Evolutionary conservation across 306 rosid genomes (phyloP).

Genomic region (Acacia acuminata): DNA sequence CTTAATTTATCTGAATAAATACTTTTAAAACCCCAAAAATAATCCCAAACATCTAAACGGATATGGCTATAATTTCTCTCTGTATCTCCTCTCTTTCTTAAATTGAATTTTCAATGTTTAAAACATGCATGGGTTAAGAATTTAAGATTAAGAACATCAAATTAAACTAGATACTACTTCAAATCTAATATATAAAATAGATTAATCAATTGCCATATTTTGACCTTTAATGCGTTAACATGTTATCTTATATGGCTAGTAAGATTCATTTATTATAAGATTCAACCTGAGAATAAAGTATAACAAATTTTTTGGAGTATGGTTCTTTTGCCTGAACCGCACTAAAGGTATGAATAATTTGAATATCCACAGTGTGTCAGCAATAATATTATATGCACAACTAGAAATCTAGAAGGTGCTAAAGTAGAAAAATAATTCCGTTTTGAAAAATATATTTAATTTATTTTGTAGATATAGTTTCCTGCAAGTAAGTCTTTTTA

Average conservation of each 20-base stretch:
- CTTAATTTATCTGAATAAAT: too few species aligned
- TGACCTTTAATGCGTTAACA: too few species aligned
- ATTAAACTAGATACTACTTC: not conserved
- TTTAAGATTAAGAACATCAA: not conserved
- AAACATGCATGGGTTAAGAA: too few species aligned
- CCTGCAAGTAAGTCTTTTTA: not conserved
- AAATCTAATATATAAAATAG: too few species aligned
- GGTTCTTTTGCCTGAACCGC: not conserved
- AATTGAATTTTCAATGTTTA: not conserved
- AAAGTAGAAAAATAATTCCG: not conserved
- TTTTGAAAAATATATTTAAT: not conserved
- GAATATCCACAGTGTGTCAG: not conserved
- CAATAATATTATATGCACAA: not conserved
- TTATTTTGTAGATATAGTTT: not conserved
- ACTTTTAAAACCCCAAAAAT: too few species aligned
- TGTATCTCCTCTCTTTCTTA: too few species aligned
- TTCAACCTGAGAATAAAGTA: not conserved
- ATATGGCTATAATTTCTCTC: not conserved
- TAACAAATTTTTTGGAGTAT: not conserved
- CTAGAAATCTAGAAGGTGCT: not conserved
- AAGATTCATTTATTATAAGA: not conserved
- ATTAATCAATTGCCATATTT: too few species aligned
- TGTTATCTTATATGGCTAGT: too few species aligned
- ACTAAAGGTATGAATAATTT: not conserved
- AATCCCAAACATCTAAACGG: not conserved